Evolutionary conservation across 2,329 filamentous ascomycete genomes (phyloP), one percentile per base, ranked within the genome.

Genomic region (Cryphonectria carpinicola): DNA sequence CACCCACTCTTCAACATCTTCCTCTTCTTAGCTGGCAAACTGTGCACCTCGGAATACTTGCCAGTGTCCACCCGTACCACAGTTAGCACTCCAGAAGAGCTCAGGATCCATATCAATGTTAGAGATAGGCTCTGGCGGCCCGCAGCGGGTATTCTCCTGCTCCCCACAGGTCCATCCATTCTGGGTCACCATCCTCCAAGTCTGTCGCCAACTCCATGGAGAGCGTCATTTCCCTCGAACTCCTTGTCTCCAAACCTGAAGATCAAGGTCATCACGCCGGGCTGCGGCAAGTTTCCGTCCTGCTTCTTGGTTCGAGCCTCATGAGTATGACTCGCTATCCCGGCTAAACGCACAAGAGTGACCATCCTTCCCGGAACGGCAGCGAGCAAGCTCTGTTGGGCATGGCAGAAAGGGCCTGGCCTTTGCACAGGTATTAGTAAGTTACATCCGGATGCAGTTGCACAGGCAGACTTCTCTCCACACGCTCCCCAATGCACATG

Each of bases 201-300:
- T 11, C 11, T 76, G 84, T 83, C 64, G 79, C 84, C 0, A 85
- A 84, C 8, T 87, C 86, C 78, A 79, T 80, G 70, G 84, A 85
- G 70, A 80, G 79, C 62, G 76, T 87, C 73, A 84, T 83, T 28
- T 85, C 84, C n/a, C 80, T 87, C 66, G 81, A 83, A 72, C 77
- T 86, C 70, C 81, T 75, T 35, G 71, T 71, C 68, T 75, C 78
- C 72, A 75, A 75, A 39, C 69, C 82, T 90, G 71, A 78, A 81
- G 74, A 76, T 79, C 28, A 78, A 85, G 25, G 82, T 82, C 66
- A 78, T 79, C 3, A 82, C 81, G 32, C 82, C 81, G 66, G 81
- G 80, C 46, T 91, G 89, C 78, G 86, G 82, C 13, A 78, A 81
- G 1, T 86, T 84, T 71, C 86, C 89, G 6, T 86, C 88, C 14